phyloP scores from a whole-genome alignment of 768 basidiomycete species.

The Pleurotus pulmonarius region DNA sequence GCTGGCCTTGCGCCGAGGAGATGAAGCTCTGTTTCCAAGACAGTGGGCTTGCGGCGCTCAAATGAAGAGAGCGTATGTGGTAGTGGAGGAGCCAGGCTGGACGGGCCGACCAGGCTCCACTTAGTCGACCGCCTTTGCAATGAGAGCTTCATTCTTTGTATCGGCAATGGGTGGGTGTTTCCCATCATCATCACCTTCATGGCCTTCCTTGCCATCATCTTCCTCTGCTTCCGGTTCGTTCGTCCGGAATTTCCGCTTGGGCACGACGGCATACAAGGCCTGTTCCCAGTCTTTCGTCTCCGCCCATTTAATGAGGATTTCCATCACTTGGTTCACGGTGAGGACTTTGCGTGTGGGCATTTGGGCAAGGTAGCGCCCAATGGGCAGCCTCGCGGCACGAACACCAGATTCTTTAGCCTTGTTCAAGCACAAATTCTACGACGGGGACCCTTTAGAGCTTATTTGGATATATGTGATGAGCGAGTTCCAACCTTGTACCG shows the following conservation, averaged over 20 bases:
- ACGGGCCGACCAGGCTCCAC: no score
- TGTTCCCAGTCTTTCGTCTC: constrained; percentile 82
- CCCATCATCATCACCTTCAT: no score
- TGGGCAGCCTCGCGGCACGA: constrained; percentile 87
- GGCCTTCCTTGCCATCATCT: not conserved
- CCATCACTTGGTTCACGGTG: constrained; percentile 96
- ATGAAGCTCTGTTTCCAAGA: no score
- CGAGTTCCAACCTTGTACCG: constrained; percentile 72
- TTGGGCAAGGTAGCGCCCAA: constrained; percentile 83
- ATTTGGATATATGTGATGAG: constrained; percentile 5
- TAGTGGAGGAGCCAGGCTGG: no score
- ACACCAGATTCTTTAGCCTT: constrained; percentile 76
- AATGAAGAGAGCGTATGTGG: no score
- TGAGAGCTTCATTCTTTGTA: no score
- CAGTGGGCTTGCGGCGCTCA: no score
- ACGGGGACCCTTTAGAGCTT: constrained; percentile 12
- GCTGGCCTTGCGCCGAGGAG: no score
- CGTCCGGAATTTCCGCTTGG: constrained; percentile 75
- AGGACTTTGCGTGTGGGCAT: constrained; percentile 91
- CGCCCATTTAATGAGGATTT: constrained; percentile 90
- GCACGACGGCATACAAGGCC: constrained; percentile 87
- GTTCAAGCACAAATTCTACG: constrained; percentile 82
- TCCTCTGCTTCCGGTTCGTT: not conserved
- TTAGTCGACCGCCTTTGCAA: no score
- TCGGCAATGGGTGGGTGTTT: no score